Evolutionary conservation across 1,139 yeast genomes (phyloP), one percentile per base, ranked within the genome.

Genomic region (Cylindricascospora bacillispora): DNA sequence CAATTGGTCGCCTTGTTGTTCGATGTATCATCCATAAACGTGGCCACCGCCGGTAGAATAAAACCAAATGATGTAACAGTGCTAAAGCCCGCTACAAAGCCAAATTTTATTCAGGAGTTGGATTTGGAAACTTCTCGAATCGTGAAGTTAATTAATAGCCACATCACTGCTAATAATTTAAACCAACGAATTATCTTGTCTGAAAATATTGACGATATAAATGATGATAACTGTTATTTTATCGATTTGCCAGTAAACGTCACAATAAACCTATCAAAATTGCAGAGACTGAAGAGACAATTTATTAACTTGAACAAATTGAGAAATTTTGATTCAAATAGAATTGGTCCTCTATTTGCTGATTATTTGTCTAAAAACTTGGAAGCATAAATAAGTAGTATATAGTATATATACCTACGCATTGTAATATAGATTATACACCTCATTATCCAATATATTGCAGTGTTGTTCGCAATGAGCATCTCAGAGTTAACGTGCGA

Each of bases 271-370:
- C 62, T 78, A 22, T 83, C 95, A 0, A 85, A 80, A 44, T 54
- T 89, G 32, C 95, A 86, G 47, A 64, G 97, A 38, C 65, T 81
- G 15, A 66, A 95, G 52, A 65, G 98, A 41, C 77, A 86, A 16
- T 89, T 79, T 51, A 71, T 86, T 19, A 63, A 72, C 19, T 63
- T 89, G 49, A 85, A 89, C 52, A 69, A 83, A 44, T 73, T 85
- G 66, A 67, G 94, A 47, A 72, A 75, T 25, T 63, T 75, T 13
- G 56, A 80, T 35, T 51, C 62, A 13, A 72, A 67, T 27, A 60
- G 94, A 44, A 80, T 86, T 24, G 65, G 65, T 5, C 71, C 76
- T 1, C 51, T 80, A 45, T 85, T 83, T 55, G 77, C 75, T 15
- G 92, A 80, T 26, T 83, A 78, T 48, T 56, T 82, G 34, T 71